These are phyloP conservation scores for Pseudotsuga menziesii DNA, from an alignment of 75 land plant species.

Conservation along the genomic window DNA sequence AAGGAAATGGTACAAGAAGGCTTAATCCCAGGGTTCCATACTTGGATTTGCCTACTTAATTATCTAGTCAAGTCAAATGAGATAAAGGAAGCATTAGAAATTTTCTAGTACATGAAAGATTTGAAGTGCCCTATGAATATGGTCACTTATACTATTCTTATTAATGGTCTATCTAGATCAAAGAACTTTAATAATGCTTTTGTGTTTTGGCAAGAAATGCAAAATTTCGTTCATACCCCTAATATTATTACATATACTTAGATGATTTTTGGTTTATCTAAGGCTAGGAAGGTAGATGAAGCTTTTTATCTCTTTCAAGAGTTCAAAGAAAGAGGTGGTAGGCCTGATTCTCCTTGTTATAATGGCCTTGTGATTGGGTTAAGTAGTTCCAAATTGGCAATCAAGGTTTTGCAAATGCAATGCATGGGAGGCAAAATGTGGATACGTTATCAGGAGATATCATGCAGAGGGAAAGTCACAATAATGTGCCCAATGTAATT, in stretches of 20 bases:
- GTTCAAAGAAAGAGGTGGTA: neutral
- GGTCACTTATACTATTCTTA: constrained; percentile 24
- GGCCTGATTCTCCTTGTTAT: neutral
- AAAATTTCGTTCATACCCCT: constrained; percentile 12
- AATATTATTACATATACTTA: constrained; percentile 26
- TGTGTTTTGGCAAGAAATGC: constrained; percentile 22
- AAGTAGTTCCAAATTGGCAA: neutral
- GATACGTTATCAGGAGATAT: neutral
- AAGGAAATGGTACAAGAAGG: constrained; percentile 72
- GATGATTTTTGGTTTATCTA: constrained; percentile 8
- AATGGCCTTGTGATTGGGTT: neutral
- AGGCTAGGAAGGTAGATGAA: neutral
- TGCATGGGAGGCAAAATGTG: neutral
- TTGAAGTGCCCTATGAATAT: constrained; percentile 17
- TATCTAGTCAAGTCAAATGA: constrained; percentile 48
- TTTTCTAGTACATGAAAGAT: constrained; percentile 13
- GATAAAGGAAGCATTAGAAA: constrained; percentile 1
- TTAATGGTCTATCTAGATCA: constrained; percentile 12
- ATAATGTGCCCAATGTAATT: neutral
- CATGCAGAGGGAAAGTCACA: neutral
- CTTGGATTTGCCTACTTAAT: constrained; percentile 71
- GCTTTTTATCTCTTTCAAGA: neutral
- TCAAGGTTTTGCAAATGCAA: neutral
- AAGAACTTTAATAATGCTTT: constrained; percentile 10
- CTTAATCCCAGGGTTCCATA: constrained; percentile 53